Base-by-base conservation (phyloP, 352 stramenopile genomes). In the Phytophthora rubi region DNA sequence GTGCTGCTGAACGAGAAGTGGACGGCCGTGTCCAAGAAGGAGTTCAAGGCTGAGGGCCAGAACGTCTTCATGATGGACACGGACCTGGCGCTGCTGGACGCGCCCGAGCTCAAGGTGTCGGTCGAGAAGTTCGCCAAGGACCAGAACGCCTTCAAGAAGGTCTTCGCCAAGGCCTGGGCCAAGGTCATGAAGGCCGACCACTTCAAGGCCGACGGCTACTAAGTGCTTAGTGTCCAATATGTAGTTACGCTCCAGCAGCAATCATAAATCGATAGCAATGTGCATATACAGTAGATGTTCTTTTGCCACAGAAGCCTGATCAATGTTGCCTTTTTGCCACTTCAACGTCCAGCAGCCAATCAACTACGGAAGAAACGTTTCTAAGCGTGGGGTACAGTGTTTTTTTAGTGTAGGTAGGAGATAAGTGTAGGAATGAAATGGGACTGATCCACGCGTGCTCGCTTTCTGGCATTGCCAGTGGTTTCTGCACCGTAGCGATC, bases 51-150 rank as follows among this genome's bases (percentile, higher is more conserved):
- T 10, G 52, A 68, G 37, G 65, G 67, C 28, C 65, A 73, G 55
- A 61, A 70, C 53, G 45, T 77, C 21, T 68, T 33, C 55, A 59
- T 76, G 63, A 4, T 61, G n/a, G 51, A 68, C 52, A 73, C 62
- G 49, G 60, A 70, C 42, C 21, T 73, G 28, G 61, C 64, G 18
- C 45, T 69, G 44, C 63, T 69, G 48, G 63, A 60, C 28, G 60
- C 60, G 13, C 60, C 60, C 26, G 60, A 68, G 60, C 60, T 68
- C 15, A 70, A 62, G 63, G 55, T 60, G 33, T 48, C 35, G 47
- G 63, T 70, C 45, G 44, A 70, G 47, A 49, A 65, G 53, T 74
- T 45, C 62, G 62, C 30, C 13, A 75, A 52, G 30, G 42, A 65
- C 26, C 23, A 70, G 58, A 35, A 21, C 56, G 53, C 53, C 37